These are phyloP conservation scores for Aureobasidium vineae DNA, from an alignment of 2,329 filamentous ascomycete species.

Conservation along the genomic window DNA sequence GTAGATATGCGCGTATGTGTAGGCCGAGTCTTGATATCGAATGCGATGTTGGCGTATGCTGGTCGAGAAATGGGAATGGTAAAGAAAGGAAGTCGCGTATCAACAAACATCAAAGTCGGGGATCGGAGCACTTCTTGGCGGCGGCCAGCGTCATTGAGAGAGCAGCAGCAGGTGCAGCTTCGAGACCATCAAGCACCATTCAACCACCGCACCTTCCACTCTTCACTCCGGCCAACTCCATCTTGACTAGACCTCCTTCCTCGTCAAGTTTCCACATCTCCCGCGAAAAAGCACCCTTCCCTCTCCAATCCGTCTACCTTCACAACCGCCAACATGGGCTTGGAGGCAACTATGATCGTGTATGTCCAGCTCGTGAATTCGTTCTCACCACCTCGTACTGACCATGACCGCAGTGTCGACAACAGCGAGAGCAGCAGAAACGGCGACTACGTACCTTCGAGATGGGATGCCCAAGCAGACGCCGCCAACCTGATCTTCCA, in stretches of 20 bases:
- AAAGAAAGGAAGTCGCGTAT: background rate
- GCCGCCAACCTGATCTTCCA: slow-evolving; percentile 90
- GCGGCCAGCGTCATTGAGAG: background rate
- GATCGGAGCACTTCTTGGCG: background rate
- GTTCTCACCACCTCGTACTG: slow-evolving; percentile 26
- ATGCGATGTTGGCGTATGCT: background rate
- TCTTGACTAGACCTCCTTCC: background rate
- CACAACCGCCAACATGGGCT: slow-evolving; percentile 72
- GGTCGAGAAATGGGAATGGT: background rate
- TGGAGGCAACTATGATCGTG: slow-evolving; percentile 99
- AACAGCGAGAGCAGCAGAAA: slow-evolving; percentile 99
- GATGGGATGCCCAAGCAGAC: slow-evolving; percentile 95
- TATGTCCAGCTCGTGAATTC: slow-evolving; percentile 35
- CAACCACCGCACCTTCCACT: background rate
- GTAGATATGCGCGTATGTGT: slow-evolving; percentile 20
- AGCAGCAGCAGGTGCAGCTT: background rate
- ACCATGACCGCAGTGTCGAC: slow-evolving; percentile 65
- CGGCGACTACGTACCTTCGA: slow-evolving; percentile 85
- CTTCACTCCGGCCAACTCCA: background rate
- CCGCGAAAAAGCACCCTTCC: background rate
- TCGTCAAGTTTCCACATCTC: background rate
- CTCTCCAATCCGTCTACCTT: background rate
- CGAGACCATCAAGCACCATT: slow-evolving; percentile 7
- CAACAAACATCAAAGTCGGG: slow-evolving; percentile 16
- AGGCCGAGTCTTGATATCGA: background rate